Evolutionary conservation across 2,329 filamentous ascomycete genomes (phyloP).

Genomic region (Stachybotrys elegans): DNA sequence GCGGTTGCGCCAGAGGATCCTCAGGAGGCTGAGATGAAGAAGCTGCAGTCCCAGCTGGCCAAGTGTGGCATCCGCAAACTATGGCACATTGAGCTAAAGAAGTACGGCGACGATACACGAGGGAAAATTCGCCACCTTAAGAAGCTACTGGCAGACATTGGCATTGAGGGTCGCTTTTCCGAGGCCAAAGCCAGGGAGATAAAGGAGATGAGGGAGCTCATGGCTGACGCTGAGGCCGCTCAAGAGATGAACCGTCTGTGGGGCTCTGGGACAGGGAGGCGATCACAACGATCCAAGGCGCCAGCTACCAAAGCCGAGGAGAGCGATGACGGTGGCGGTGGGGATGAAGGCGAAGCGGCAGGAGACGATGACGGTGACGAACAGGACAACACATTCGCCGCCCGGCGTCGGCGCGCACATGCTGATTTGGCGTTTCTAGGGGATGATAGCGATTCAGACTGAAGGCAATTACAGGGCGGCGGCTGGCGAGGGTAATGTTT

Average conservation of each 20-base stretch:
- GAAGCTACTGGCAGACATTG: constrained; percentile 70
- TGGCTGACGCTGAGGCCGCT: constrained; percentile 78
- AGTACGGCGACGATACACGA: constrained; percentile 62
- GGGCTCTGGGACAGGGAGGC: constrained; percentile 49
- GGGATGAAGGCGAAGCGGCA: constrained; percentile 17
- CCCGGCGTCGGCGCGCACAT: constrained; percentile 41
- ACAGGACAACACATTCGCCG: constrained; percentile 30
- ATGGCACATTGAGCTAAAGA: constrained; percentile 80
- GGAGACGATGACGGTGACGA: constrained; percentile 23
- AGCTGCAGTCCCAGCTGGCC: constrained; percentile 75
- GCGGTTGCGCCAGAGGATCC: constrained; percentile 41
- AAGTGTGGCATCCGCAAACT: constrained; percentile 93
- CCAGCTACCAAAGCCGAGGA: constrained; percentile 25
- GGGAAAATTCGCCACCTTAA: constrained; percentile 82
- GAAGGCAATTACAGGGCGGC: constrained; percentile 5
- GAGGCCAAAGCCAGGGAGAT: constrained; percentile 80
- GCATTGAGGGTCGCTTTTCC: constrained; percentile 87
- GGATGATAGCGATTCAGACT: constrained; percentile 63
- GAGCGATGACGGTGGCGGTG: constrained; percentile 20
- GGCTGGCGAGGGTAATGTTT: too few species aligned
- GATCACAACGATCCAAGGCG: constrained; percentile 34
- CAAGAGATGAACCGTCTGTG: constrained; percentile 75
- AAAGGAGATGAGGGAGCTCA: constrained; percentile 79
- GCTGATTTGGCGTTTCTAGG: constrained; percentile 62
- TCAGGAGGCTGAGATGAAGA: constrained; percentile 78